A percentile compares a stretch with the other conserved stretches of the same genome.
These are phyloP conservation scores for Phaeosphaeriaceae sp. DNA, from an alignment of 2,329 filamentous ascomycete species.

Conservation along the genomic window DNA sequence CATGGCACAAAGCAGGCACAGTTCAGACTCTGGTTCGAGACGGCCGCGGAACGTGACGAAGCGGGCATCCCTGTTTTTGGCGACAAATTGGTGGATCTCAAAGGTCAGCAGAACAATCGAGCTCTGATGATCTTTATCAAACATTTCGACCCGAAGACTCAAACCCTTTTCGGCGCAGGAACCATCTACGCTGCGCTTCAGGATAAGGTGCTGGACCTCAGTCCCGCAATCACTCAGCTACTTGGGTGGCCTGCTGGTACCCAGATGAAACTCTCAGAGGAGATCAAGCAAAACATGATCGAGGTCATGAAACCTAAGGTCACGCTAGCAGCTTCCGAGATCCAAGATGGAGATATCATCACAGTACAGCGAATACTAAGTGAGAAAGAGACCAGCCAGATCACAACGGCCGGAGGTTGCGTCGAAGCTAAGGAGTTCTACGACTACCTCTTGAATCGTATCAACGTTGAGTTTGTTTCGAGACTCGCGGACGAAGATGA, in stretches of 20 bases:
- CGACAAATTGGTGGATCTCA: constrained; percentile 64
- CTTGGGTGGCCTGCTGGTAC: constrained; percentile 87
- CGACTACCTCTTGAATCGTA: constrained; percentile 87
- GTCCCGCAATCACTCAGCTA: constrained; percentile 75
- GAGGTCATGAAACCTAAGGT: constrained; percentile 91
- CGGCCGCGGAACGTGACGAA: constrained; percentile 69
- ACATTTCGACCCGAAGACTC: constrained; percentile 80
- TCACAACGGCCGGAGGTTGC: constrained; percentile 54
- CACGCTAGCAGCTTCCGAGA: constrained; percentile 86
- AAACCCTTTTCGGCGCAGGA: constrained; percentile 77
- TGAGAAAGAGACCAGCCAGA: constrained; percentile 53
- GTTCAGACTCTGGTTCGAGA: constrained; percentile 86
- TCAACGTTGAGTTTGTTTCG: constrained; percentile 79
- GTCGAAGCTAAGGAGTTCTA: constrained; percentile 84
- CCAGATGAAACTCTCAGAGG: constrained; percentile 81
- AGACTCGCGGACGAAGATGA: constrained; percentile 62
- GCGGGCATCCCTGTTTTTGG: constrained; percentile 78
- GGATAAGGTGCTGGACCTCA: constrained; percentile 86
- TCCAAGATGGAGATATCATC: constrained; percentile 96
- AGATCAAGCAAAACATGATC: constrained; percentile 98
- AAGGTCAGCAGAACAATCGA: constrained; percentile 59
- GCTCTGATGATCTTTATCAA: constrained; percentile 90
- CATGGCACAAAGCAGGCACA: constrained; percentile 71
- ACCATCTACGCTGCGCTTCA: constrained; percentile 88
- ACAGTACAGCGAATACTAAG: constrained; percentile 79